Evolutionary conservation across 345 rosid genomes (phyloP), one percentile per base, ranked within the genome.

Genomic region (Angophora floribunda): DNA sequence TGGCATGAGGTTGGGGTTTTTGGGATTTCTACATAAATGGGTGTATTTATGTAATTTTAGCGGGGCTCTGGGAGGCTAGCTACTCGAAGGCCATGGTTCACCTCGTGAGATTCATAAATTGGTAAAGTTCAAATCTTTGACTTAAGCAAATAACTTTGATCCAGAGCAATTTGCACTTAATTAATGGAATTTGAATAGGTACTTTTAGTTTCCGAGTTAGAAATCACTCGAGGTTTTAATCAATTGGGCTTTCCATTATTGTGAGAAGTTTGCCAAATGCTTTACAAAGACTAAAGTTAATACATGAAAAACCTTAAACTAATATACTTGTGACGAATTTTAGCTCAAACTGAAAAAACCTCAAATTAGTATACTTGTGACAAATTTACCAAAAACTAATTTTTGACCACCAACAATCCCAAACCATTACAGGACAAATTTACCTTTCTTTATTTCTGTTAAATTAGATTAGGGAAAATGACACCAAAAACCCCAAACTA

Each of bases 111-210:
- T 36, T 36, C 45, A 36, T 36, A 24, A 16, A 67, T 9, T 16
- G 3, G 45, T 67, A 45, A 70, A 70, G 47, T 32, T 70, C 0
- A 1, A 6, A 1, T 21, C 13, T 36, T 19, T 36, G 82, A 22
- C 13, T 17, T 19, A 70, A 36, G 45, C 24, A 36, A 16, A 36
- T 36, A 36, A 22, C 1, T 70, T 1, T 2, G 2, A 17, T 70
- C 1, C 12, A 70, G 19, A 70, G 21, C 2, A 9, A 2, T 36
- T 70, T 41, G 2, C 13, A 19, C 5, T 3, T 75, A 19, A 36
- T 41, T 10, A 3, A 3, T 41, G 14, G 2, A 7, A 75, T 36
- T 19, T 2, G 1, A 75, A 41, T 0, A 14, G 2, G 24, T 41
- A 41, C 19, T 17, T 70, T 36, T 2, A 6, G 6, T 75, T 75